These are phyloP conservation scores for Candida sanyaensis DNA, from an alignment of 1,139 yeast genomes.

Conservation along the genomic window DNA sequence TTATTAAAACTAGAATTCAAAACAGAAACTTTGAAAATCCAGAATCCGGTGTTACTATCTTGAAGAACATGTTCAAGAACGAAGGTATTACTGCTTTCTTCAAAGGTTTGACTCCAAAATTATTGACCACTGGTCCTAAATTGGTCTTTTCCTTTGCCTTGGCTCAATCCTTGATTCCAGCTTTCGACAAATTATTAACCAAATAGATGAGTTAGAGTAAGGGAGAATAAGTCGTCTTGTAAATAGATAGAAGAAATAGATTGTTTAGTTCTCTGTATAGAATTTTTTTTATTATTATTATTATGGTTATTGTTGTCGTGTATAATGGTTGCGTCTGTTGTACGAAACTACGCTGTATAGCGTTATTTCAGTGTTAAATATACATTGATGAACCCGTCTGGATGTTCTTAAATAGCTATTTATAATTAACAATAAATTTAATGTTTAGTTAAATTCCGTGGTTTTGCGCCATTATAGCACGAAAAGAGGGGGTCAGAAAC, in stretches of 20 bases:
- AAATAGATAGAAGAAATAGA: slow-evolving; percentile 7
- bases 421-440: too few relatives aligned
- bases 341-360: too few relatives aligned
- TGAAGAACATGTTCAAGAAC: slow-evolving; percentile 88
- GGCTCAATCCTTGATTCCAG: slow-evolving; percentile 96
- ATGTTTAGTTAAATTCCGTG: too few relatives aligned
- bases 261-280: slow-evolving; percentile 1
- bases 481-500: too few relatives aligned
- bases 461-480: too few relatives aligned
- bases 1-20: slow-evolving; percentile 97
- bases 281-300: neutral
- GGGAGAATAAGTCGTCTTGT: slow-evolving; percentile 6
- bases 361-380: too few relatives aligned
- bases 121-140: slow-evolving; percentile 97
- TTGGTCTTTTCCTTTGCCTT: slow-evolving; percentile 94
- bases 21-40: slow-evolving; percentile 95
- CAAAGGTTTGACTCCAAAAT: slow-evolving; percentile 95
- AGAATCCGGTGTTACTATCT: slow-evolving; percentile 87
- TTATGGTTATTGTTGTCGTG: neutral
- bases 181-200: slow-evolving; percentile 70
- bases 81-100: slow-evolving; percentile 92
- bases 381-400: too few relatives aligned
- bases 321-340: too few relatives aligned
- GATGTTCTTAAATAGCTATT: neutral
- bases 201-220: slow-evolving; percentile 3